These are phyloP conservation scores for Plasmodium berghei DNA, from an alignment of 169 alveolate genomes.

Conservation along the genomic window DNA sequence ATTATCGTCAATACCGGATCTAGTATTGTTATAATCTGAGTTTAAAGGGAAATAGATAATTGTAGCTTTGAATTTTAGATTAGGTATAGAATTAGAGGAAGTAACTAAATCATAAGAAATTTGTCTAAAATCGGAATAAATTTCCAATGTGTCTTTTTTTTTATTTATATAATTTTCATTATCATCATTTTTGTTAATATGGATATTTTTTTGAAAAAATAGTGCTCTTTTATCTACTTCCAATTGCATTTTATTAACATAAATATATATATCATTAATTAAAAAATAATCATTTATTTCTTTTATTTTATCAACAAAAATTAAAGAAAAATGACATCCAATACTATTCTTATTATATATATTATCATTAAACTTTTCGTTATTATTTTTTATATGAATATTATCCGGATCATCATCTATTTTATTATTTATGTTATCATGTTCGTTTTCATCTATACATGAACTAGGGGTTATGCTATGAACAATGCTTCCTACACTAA, in stretches of 20 bases:
- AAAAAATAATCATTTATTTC: conserved; percentile 49
- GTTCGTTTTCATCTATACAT: no score
- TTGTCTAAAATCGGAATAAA: conserved; percentile 17
- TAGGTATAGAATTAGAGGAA: neutral
- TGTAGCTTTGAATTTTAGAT: conserved; percentile 19
- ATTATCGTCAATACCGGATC: neutral
- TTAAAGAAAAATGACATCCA: conserved; percentile 55
- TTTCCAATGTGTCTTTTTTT: conserved; percentile 10
- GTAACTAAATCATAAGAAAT: conserved; percentile 31
- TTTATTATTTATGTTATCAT: neutral
- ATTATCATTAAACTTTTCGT: neutral
- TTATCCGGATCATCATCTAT: neutral
- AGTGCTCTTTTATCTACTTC: conserved; percentile 27
- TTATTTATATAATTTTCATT: neutral
- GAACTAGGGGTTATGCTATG: conserved; percentile 15
- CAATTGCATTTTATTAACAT: conserved; percentile 10
- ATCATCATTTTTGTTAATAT: neutral
- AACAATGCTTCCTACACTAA: conserved; percentile 26
- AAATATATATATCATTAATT: conserved; percentile 30
- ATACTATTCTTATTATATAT: neutral
- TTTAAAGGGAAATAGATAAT: conserved; percentile 30
- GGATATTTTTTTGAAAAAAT: neutral
- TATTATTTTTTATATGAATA: neutral
- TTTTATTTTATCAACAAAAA: conserved; percentile 25
- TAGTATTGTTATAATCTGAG: neutral